phyloP scores from a whole-genome alignment of 768 basidiomycete genomes.

The Butyriboletus loyo region DNA sequence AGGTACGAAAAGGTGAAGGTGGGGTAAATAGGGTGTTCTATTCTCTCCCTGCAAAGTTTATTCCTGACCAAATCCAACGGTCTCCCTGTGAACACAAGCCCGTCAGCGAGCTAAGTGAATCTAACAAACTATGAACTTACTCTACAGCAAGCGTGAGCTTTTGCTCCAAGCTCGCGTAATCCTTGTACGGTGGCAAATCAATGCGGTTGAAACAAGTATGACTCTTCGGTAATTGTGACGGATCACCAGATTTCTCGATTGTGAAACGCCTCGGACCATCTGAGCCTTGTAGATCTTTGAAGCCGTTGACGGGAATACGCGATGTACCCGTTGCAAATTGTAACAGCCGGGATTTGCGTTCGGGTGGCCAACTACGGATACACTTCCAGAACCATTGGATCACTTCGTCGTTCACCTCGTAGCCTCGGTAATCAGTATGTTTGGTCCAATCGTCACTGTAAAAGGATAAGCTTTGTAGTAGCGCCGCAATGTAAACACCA shows the following conservation, averaged over 20 bases:
- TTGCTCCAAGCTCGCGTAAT: slow-evolving; percentile 90
- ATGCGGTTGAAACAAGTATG: slow-evolving; percentile 96
- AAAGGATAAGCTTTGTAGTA: not conserved
- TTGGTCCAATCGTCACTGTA: slow-evolving; percentile 95
- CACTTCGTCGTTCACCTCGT: slow-evolving; percentile 91
- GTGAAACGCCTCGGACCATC: slow-evolving; percentile 97
- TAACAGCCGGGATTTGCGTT: slow-evolving; percentile 92
- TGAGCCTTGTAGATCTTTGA: slow-evolving; percentile 97
- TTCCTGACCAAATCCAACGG: slow-evolving; percentile 92
- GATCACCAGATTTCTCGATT: slow-evolving; percentile 98
- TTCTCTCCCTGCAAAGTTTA: slow-evolving; percentile 35
- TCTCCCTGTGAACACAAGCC: slow-evolving; percentile 56
- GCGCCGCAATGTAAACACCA: not conserved
- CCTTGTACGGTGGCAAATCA: slow-evolving; percentile 97
- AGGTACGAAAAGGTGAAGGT: not conserved
- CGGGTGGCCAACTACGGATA: slow-evolving; percentile 95
- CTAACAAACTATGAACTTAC: slow-evolving; percentile 46
- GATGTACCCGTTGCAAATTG: slow-evolving; percentile 98
- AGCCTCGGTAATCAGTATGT: slow-evolving; percentile 98
- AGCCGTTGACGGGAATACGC: slow-evolving; percentile 96
- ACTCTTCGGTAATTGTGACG: slow-evolving; percentile 93
- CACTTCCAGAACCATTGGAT: slow-evolving; percentile 99
- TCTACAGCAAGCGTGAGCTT: slow-evolving; percentile 94
- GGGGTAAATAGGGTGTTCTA: slow-evolving; percentile 15
- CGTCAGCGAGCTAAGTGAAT: slow-evolving; percentile 14